Evolutionary conservation across 306 rosid genomes (phyloP).

Genomic region (Luffa aegyptiaca): DNA sequence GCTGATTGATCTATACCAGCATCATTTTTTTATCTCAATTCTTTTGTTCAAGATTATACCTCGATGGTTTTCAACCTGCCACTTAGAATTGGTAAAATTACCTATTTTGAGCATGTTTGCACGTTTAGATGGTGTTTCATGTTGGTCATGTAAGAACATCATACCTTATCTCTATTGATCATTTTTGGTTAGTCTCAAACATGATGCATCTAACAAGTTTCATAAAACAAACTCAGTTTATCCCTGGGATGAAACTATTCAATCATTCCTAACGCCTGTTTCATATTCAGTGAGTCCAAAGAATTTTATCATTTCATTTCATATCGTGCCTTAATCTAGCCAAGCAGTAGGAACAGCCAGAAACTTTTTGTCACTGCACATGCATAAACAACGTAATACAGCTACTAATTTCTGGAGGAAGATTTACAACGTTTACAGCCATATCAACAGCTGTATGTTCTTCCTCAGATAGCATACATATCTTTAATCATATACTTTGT

Average conservation of each 20-base stretch:
- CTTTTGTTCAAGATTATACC: not conserved
- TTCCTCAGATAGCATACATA: not conserved
- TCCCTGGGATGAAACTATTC: not conserved
- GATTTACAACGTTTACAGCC: too few relatives aligned
- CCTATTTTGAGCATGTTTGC: not conserved
- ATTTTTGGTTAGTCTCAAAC: not conserved
- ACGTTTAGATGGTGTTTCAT: not conserved
- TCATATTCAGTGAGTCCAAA: not conserved
- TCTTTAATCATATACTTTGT: not conserved
- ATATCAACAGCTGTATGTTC: not conserved
- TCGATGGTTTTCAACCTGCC: not conserved
- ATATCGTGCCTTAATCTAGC: not conserved
- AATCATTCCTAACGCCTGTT: not conserved
- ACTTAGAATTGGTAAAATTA: not conserved
- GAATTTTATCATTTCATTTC: not conserved
- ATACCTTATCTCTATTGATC: not conserved
- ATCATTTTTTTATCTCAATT: not conserved
- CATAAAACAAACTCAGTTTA: not conserved
- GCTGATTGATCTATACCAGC: not conserved
- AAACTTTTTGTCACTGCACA: not conserved
- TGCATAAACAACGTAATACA: not conserved
- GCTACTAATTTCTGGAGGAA: not conserved
- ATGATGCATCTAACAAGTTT: not conserved
- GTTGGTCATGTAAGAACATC: too few relatives aligned
- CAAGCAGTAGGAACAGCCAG: not conserved